phyloP scores from a whole-genome alignment of 2,329 filamentous ascomycete species.

The Colletotrichum euphorbiae region DNA sequence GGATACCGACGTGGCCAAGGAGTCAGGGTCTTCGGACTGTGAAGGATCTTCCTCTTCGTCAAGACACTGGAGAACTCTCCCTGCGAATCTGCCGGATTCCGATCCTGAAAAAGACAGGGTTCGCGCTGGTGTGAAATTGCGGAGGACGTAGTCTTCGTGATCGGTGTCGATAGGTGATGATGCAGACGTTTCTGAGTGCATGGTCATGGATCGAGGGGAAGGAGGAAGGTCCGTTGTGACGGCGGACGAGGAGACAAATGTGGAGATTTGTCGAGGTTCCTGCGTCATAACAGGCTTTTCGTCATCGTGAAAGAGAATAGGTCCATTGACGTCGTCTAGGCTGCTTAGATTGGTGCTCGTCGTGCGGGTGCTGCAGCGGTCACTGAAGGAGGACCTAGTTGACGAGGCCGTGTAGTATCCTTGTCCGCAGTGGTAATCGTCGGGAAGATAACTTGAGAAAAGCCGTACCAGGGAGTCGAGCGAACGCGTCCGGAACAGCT shows the following conservation, averaged over 20 bases:
- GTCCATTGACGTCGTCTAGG: constrained; percentile 49
- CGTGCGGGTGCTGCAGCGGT: constrained; percentile 52
- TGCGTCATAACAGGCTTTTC: constrained; percentile 56
- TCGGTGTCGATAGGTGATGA: constrained; percentile 51
- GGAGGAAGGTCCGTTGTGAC: constrained; percentile 52
- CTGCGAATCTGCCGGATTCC: constrained; percentile 55
- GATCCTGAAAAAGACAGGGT: constrained; percentile 65
- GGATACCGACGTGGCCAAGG: constrained; percentile 57
- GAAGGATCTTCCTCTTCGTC: constrained; percentile 53
- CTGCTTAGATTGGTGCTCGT: constrained; percentile 54
- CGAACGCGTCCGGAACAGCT: constrained; percentile 69
- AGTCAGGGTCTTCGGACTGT: constrained; percentile 58
- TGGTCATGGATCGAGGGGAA: constrained; percentile 64
- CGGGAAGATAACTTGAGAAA: constrained; percentile 69
- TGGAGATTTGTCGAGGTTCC: constrained; percentile 55
- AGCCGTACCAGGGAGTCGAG: constrained; percentile 71
- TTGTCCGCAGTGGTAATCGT: constrained; percentile 59
- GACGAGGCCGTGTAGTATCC: constrained; percentile 47
- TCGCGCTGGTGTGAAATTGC: constrained; percentile 56
- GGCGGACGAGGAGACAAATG: constrained; percentile 43
- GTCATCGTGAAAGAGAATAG: constrained; percentile 57
- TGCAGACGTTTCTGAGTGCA: constrained; percentile 57
- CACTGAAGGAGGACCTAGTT: constrained; percentile 52
- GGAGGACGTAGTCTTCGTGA: constrained; percentile 48
- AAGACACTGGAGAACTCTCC: constrained; percentile 41